Evolutionary conservation across 2,329 filamentous ascomycete species (phyloP).

Genomic region (Xylaria sp.): DNA sequence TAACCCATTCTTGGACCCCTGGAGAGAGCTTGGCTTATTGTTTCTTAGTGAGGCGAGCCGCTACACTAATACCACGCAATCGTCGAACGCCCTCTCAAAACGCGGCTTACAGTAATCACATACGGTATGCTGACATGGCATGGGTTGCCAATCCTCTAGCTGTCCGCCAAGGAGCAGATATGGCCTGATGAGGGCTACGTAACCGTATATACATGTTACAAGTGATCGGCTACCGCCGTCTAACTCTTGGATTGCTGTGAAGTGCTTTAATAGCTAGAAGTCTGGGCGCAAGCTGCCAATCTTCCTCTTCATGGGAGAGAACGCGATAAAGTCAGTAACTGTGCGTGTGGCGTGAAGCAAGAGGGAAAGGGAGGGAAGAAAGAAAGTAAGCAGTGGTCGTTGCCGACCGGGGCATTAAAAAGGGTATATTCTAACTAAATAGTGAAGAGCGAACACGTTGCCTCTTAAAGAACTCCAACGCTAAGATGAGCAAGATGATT

Average conservation of each 20-base stretch:
- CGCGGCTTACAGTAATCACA: constrained; percentile 24
- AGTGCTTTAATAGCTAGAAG: neutral
- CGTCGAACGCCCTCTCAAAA: no score
- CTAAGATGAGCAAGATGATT: constrained; percentile 15
- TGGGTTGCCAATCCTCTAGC: neutral
- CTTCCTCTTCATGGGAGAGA: neutral
- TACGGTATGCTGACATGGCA: constrained; percentile 9
- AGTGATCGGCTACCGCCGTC: constrained; percentile 11
- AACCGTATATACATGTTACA: neutral
- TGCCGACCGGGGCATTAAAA: constrained; percentile 6
- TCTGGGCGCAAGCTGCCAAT: neutral
- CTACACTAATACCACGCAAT: neutral
- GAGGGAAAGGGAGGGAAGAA: neutral
- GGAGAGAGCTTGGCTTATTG: constrained; percentile 2
- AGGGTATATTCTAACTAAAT: constrained; percentile 22
- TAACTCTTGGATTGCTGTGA: neutral
- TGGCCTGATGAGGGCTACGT: neutral
- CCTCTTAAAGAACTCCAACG: constrained; percentile 23
- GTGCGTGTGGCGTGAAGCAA: no score
- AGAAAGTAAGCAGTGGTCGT: neutral
- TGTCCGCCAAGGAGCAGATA: constrained; percentile 11
- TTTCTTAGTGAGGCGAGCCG: constrained; percentile 10
- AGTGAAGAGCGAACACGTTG: neutral
- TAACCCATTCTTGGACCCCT: neutral
- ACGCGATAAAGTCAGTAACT: no score